Evolutionary conservation across 2,329 filamentous ascomycete species (phyloP), one percentile per base, ranked within the genome.

Genomic region (Penicillium sp.): DNA sequence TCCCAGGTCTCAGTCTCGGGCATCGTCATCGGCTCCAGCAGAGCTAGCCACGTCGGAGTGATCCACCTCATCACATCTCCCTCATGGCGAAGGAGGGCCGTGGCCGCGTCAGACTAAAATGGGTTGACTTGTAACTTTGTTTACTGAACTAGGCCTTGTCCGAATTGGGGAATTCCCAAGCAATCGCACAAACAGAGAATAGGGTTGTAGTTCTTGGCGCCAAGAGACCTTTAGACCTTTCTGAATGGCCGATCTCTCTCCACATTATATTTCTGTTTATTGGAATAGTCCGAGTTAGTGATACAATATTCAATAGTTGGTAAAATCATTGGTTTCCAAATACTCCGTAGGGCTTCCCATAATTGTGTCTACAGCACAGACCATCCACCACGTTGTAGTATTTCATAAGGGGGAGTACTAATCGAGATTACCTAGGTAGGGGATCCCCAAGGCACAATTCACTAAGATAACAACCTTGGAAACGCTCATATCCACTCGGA

Each of bases 31-130:
- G 18, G 11, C 11, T 47, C 29, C 29, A 47, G 31, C 22, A 47
- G n/a, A 5, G 18, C 31, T 34, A 47, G n/a, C 44, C 44, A 47
- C n/a, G 6, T 34, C 18, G 31, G 44, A 47, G 5, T 16, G 20
- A n/a, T 18, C 14, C 11, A 47, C 4, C n/a, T 47, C 44, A n/a
- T 47, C 44, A 7, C 6, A 40, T 50, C 24, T 37, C 46, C 57
- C 78, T 0, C 38, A 20, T 39, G 18, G n/a, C 66, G 0, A 55
- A 58, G 5, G 60, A 64, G 2, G 34, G 63, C 0, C 52, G 55
- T 5, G 13, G 43, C 1, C 8, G 14, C 1, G 63, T 79, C 37
- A 66, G 59, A 1, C 39, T 32, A 32, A 32, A 32, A 32, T 32
- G 1, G 31, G 31, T 32, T 11, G 10, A 3, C 10, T 32, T 29